Base-by-base conservation (phyloP, 2,329 filamentous ascomycete species). In the Penicillium rolfsii region DNA sequence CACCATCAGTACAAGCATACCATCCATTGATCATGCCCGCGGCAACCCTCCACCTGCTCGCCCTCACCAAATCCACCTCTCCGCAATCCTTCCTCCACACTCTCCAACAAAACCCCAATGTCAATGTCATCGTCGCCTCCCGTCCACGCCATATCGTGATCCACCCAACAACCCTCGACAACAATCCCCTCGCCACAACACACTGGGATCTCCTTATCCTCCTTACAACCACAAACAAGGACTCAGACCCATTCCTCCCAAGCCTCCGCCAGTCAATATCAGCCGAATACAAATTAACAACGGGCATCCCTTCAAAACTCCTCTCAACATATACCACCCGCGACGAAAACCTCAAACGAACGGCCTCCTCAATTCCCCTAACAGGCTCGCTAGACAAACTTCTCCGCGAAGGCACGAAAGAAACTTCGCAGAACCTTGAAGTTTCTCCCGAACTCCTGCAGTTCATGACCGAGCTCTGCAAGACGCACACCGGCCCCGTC, bases 371-470 rank as follows among this genome's bases (percentile, higher is more conserved):
- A 7, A 45, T 62, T 9, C 67, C 72, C 3, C 52, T 73, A 7
- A 73, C 71, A 4, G 71, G 70, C 0, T 70, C 64, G 3, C 64
- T 80, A 49, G 49, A 74, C 50, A 64, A 64, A 5, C 19, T 65
- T 0, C 62, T 65, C 14, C 14, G 75, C 64, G 64, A 76, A 62
- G 36, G 61, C 28, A 36, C 78, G 61, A 50, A 73, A 41, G n/a
- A 59, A 3, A 67, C 68, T 1, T 74, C 78, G 1, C 82, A 87
- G 71, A 79, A 80, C 22, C 79, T 89, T 0, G 85, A 88, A 67
- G 71, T 88, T 8, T 83, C 81, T 16, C 70, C 79, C 0, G 81
- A 84, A 3, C 71, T 89, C 0, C 68, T 79, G 12, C 41, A 67
- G 0, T 89, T 85, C 81, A 83, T 86, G 70, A 60, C 67, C 12